Evolutionary conservation across 208 protist genomes (phyloP), one percentile per base, ranked within the genome.

Genomic region (Leishmania turanica): DNA sequence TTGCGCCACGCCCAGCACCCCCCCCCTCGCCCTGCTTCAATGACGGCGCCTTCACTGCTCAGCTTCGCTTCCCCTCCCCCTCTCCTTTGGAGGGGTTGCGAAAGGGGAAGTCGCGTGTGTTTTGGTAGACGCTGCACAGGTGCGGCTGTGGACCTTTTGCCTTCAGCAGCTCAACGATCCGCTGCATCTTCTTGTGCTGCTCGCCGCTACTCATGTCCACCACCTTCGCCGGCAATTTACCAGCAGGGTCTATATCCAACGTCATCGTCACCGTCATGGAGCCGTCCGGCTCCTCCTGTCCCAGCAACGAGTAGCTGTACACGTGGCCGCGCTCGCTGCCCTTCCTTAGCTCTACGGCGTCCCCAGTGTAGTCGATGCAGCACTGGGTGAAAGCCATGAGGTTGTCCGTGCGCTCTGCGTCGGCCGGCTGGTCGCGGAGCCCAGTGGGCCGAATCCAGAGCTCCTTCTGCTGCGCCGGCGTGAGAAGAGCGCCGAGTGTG

Each of bases 261-360:
- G 82, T 78, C 37, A 87, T 31, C 0, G 81, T 88, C 47, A 93
- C 60, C 65, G 85, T 87, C 49, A 93, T 21, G 6, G 90, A 90
- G 8, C 86, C 86, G 81, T 91, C 89, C 0, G 78, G 70, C 79
- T 90, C 89, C 51, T 92, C 89, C 45, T 86, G 64, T 0, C 80
- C 87, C 42, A 90, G 76, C 64, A 89, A 80, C 21, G 76, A 65
- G 76, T 90, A 92, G 71, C 56, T 54, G 64, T 74, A 85, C 56
- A 75, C 74, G 79, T 65, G 81, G 53, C 71, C 74, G 11, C 60
- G 82, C 79, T 68, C 83, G 58, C 80, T 73, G 19, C 75, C 83
- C 27, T 79, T 85, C 15, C 51, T 37, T 37, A 89, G 51, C n/a
- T 24, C 40, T 34, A 80, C 62, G 17, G 79, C 78, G 11, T 77